phyloP scores from a whole-genome alignment of 2,329 filamentous ascomycete species.

The Neophaeococcomyces aloes region DNA sequence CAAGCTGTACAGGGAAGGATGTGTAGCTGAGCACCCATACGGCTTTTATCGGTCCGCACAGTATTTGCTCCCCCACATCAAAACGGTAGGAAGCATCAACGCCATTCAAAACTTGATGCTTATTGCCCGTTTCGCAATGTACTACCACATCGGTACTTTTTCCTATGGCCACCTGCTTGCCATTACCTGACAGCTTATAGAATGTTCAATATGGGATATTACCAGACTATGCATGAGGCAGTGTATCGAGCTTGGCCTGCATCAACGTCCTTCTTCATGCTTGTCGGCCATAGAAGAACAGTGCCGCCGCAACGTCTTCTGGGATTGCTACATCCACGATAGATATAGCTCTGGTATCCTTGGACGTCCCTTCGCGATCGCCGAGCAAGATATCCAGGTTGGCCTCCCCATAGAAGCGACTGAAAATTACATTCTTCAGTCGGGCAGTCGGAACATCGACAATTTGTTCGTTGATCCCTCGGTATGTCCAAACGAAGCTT shows the following conservation, averaged over 20 bases:
- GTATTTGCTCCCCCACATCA: slow-evolving; percentile 23
- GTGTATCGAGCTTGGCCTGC: slow-evolving; percentile 32
- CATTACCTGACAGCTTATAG: neutral
- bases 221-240: slow-evolving; percentile 32
- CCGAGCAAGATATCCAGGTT: slow-evolving; percentile 31
- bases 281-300: slow-evolving; percentile 26
- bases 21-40: slow-evolving; percentile 29
- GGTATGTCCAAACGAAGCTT: slow-evolving; percentile 27
- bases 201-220: slow-evolving; percentile 34
- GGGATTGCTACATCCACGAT: slow-evolving; percentile 38
- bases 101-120: slow-evolving; percentile 34
- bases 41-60: slow-evolving; percentile 33
- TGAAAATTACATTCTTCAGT: slow-evolving; percentile 25
- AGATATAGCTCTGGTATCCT: slow-evolving; percentile 36
- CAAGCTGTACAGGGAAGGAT: slow-evolving; percentile 26
- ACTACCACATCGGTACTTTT: slow-evolving; percentile 29
- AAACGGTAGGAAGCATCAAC: slow-evolving; percentile 26
- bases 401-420: slow-evolving; percentile 28
- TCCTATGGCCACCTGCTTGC: neutral
- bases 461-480: neutral
- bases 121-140: slow-evolving; percentile 34
- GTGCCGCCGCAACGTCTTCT: slow-evolving; percentile 33
- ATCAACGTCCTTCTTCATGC: slow-evolving; percentile 16
- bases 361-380: slow-evolving; percentile 34
- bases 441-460: slow-evolving; percentile 11